Percentiles rank a stretch among this genome's conserved stretches.
Evolutionary conservation across 2,329 filamentous ascomycete genomes (phyloP).

Genomic region (Coniochaeta prunicola): DNA sequence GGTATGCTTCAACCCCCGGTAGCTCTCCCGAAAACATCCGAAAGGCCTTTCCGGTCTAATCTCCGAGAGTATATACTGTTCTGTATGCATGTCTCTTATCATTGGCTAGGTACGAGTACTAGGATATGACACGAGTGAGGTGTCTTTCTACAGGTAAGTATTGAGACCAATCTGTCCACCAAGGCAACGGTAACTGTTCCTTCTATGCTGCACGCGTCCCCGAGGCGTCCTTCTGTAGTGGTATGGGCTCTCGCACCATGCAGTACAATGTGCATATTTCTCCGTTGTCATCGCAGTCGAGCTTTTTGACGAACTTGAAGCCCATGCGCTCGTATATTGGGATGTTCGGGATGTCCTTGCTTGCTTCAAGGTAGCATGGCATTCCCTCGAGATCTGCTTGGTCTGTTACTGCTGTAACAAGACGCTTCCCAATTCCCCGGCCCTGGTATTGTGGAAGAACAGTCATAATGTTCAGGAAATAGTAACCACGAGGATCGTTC

Average conservation of each 20-base stretch:
- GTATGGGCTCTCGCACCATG: slow-evolving; percentile 35
- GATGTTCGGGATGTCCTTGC: slow-evolving; percentile 59
- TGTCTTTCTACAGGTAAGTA: not conserved
- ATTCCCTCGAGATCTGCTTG: slow-evolving; percentile 57
- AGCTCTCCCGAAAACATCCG: not conserved
- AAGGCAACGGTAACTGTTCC: not conserved
- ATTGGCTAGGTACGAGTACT: no score
- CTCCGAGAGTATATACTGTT: no score
- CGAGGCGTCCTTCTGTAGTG: not conserved
- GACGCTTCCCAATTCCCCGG: slow-evolving; percentile 54
- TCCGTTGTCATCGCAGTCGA: slow-evolving; percentile 59
- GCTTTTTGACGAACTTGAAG: slow-evolving; percentile 56
- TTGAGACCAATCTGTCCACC: not conserved
- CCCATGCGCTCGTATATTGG: slow-evolving; percentile 65
- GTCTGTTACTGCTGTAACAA: slow-evolving; percentile 57
- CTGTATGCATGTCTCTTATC: no score
- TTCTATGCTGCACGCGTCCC: not conserved
- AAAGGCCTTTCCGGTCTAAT: not conserved
- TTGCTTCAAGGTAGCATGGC: slow-evolving; percentile 65
- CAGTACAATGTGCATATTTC: slow-evolving; percentile 44
- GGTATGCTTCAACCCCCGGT: not conserved
- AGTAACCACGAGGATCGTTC: slow-evolving; percentile 61
- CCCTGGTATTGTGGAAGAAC: slow-evolving; percentile 60
- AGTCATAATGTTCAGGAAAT: slow-evolving; percentile 70
- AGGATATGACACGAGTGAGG: not conserved